Evolutionary conservation across 441 rosid genomes (phyloP).

Genomic region (Breynia disticha): DNA sequence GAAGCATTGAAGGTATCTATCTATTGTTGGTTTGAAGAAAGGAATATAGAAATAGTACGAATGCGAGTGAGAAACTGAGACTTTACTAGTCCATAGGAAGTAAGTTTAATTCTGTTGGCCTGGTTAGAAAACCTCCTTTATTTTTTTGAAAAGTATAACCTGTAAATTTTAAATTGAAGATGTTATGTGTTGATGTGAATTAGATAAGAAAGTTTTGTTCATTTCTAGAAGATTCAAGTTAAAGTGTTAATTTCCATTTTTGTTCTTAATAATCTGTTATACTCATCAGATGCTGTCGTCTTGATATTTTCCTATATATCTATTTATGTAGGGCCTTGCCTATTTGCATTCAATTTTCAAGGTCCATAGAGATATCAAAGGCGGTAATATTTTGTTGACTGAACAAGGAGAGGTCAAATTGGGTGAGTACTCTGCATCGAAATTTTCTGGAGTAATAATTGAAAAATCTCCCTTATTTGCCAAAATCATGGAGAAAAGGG

Average conservation of each 20-base stretch:
- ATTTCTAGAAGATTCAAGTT: not conserved
- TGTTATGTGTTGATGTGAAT: no score
- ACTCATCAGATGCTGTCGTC: not conserved
- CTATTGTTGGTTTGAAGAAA: conserved; percentile 8
- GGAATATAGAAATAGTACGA: not conserved
- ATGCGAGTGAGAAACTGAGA: no score
- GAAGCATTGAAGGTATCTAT: conserved; percentile 84
- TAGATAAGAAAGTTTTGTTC: no score
- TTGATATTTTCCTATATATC: not conserved
- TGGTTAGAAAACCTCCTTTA: no score
- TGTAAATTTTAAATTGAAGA: no score
- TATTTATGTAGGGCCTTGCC: conserved; percentile 70
- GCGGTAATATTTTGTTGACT: conserved; percentile 96
- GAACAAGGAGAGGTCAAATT: conserved; percentile 99
- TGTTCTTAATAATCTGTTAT: not conserved
- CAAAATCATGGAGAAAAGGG: not conserved
- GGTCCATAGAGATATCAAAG: conserved; percentile 98
- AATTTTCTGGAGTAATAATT: not conserved
- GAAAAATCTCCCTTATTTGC: no score
- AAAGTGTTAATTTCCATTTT: not conserved
- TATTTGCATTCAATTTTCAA: conserved; percentile 95
- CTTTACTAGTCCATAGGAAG: no score
- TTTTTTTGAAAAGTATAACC: not conserved
- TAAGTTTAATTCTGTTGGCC: no score
- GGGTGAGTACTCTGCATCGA: conserved; percentile 51